Base-by-base conservation (phyloP, 139 green algal genomes). In the Chlorella sp. region DNA sequence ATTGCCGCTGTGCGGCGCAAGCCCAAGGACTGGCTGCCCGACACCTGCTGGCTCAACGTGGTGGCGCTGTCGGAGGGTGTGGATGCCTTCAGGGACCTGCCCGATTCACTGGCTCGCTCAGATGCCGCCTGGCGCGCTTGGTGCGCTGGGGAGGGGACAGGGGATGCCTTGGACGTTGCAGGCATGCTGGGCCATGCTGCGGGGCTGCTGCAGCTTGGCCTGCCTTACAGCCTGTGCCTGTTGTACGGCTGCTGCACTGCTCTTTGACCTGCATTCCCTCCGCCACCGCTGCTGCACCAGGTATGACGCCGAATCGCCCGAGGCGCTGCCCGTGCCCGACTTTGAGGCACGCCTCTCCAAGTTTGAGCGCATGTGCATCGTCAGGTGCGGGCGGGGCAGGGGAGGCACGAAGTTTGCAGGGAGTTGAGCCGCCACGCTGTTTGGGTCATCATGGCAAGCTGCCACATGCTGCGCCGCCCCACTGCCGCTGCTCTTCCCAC, bases 311-410 rank as follows among this genome's bases (percentile, higher is more conserved):
- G 96, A 98, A 90, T 94, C 95, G 28, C 96, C 96, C 32, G 96
- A 99, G 91, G 91, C 57, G 4, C 34, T 79, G 15, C 76, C 63
- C 72, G 44, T 98, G 69, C 96, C 96, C 21, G 96, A 98, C 89
- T 97, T 97, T 73, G 94, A 98, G 86, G 90, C n/a, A 85, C 92
- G 93, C 7, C 87, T 98, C 25, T 92, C 87, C 88, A 96, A 95
- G 85, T 98, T 98, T 87, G 94, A 98, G 90, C 92, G 94, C 78
- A 97, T 98, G 95, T 96, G 92, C 79, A 82, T 98, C 18, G 95
- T 98, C 41, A 97, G 92, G 87, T 89, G 78, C 16, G 82, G 16
- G n/a, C n/a, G n/a, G n/a, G n/a, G n/a, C n/a, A n/a, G n/a, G n/a
- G n/a, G n/a, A n/a, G n/a, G n/a, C n/a, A n/a, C n/a, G n/a, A n/a